Evolutionary conservation across 352 stramenopile genomes (phyloP), one percentile per base, ranked within the genome.

Genomic region (Pythium coloratum): DNA sequence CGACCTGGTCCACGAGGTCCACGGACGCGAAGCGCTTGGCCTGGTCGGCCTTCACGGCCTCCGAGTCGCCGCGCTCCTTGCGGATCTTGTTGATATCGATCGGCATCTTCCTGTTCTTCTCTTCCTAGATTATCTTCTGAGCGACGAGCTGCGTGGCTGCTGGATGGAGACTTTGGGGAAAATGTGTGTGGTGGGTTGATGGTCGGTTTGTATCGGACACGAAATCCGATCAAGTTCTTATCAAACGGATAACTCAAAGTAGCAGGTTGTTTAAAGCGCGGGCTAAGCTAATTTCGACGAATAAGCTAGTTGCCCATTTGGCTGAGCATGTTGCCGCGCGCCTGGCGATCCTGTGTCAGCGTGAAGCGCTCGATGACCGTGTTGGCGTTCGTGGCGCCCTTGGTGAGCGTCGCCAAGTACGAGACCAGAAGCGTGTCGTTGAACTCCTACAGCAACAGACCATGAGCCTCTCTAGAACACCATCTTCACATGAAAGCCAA

Each of bases 31-130:
- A 99, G 53, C 97, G 92, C 77, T 98, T 96, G 60, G 86, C 64
- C 82, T 99, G 96, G 71, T 97, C 97, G 64, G 86, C 80, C 53
- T 95, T 91, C 69, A 98, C 97, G 46, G 89, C 80, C 55, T 97
- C 96, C n/a, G 97, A 96, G 78, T 99, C 97, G 59, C 96, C 96
- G 59, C 95, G 94, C 75, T 99, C 97, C 60, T 86, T 86, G 57
- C 97, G 92, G 59, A 99, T 82, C 58, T 96, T 90, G 78, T 98
- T 98, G 73, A 99, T 99, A 83, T 99, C 96, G 71, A 99, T 98
- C 62, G 96, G 96, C 97, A 99, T 99, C 14, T 51, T 51, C 14
- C 42, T 49, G 18, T 18, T 51, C 18, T 51, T 51, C 40, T 47
- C 40, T 13, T 47, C 12, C 40, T 24, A 28, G n/a, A 4, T 26